Evolutionary conservation across 495 filamentous ascomycete species (phyloP).

Genomic region (Talaromyces proteolyticus): DNA sequence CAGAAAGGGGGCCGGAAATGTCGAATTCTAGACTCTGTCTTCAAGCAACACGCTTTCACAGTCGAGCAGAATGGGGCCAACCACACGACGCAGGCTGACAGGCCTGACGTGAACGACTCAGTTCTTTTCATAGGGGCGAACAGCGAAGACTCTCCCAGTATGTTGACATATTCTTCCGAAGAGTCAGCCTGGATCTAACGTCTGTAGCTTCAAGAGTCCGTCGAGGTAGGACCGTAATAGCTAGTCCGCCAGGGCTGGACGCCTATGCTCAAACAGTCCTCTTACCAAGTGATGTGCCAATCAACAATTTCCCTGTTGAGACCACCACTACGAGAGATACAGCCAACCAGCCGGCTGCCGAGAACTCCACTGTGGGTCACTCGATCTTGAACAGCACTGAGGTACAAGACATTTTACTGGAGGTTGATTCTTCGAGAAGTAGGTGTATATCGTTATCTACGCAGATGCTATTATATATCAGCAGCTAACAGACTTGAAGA

Average conservation of each 20-base stretch:
- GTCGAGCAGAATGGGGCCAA: background rate
- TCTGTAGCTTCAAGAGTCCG: too few relatives aligned
- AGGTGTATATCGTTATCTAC: background rate
- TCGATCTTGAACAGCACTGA: too few relatives aligned
- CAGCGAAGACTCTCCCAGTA: background rate
- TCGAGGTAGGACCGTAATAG: too few relatives aligned
- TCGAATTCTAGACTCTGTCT: conserved; percentile 14
- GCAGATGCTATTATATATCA: background rate
- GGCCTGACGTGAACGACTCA: background rate
- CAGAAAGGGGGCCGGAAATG: conserved; percentile 9
- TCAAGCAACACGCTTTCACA: conserved; percentile 8
- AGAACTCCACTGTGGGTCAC: background rate
- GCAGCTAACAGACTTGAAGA: background rate
- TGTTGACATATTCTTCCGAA: background rate
- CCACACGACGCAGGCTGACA: background rate
- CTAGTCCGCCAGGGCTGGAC: background rate
- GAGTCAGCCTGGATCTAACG: too few relatives aligned
- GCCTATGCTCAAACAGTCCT: background rate
- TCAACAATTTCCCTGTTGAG: background rate
- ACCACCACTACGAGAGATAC: background rate
- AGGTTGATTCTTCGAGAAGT: background rate
- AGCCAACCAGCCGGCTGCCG: background rate
- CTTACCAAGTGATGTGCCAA: background rate
- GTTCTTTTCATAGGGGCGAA: background rate
- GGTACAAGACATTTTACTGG: background rate